These are phyloP conservation scores for Amanita thiersii DNA, from an alignment of 768 basidiomycete genomes.

Conservation along the genomic window DNA sequence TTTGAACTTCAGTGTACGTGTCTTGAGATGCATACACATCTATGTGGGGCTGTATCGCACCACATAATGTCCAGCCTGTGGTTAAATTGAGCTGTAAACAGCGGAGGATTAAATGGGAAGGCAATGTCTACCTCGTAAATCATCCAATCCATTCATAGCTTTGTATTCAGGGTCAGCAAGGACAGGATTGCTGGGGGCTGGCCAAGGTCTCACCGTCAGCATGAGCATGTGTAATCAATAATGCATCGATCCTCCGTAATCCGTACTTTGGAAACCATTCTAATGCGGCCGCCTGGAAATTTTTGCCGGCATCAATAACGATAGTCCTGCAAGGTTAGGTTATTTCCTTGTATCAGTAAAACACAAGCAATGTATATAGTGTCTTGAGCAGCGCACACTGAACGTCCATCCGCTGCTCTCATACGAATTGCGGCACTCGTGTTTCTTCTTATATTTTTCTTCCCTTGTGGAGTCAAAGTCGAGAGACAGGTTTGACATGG, in stretches of 20 bases:
- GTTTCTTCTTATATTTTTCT: conserved; percentile 80
- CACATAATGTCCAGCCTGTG: conserved; percentile 65
- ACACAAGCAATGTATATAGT: conserved; percentile 1
- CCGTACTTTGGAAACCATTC: conserved; percentile 61
- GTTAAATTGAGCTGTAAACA: conserved; percentile 7
- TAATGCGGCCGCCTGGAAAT: conserved; percentile 50
- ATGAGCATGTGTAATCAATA: conserved; percentile 85
- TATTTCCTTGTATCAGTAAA: conserved; percentile 1
- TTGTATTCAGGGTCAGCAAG: conserved; percentile 1
- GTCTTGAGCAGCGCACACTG: conserved; percentile 33
- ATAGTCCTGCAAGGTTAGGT: conserved; percentile 44
- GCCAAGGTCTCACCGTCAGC: conserved; percentile 49
- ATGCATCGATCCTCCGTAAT: conserved; percentile 44
- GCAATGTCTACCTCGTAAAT: conserved; percentile 54
- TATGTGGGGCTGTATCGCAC: conserved; percentile 59
- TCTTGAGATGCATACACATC: conserved; percentile 64
- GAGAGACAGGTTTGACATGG: conserved; percentile 62
- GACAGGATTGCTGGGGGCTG: conserved; percentile 2
- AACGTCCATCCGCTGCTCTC: conserved; percentile 27
- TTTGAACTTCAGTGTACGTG: conserved; percentile 59
- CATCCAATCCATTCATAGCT: conserved; percentile 89
- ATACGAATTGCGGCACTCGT: conserved; percentile 65
- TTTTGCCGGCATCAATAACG: conserved; percentile 82
- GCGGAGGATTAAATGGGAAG: not conserved
- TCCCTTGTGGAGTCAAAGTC: conserved; percentile 59